Evolutionary conservation across 768 basidiomycete genomes (phyloP), one percentile per base, ranked within the genome.

Genomic region (Agaricus blazei): DNA sequence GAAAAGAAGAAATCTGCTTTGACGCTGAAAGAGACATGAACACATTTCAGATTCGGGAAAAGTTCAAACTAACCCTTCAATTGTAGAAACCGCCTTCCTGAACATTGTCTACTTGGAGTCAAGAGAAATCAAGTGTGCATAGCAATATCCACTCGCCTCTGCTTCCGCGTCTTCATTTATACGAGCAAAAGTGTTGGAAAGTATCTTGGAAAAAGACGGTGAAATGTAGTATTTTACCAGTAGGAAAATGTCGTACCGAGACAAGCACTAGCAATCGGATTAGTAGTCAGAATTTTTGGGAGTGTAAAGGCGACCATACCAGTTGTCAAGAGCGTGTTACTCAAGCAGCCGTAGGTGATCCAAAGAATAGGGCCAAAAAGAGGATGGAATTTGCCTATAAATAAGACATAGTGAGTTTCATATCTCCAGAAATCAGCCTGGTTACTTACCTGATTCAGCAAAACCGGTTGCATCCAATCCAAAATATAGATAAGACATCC

Each of bases 401-500:
- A 24, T 38, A 26, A 11, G 29, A 37, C 14, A 37, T 47, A 15
- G 36, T 51, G 9, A 28, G 27, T 41, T 7, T 31, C 4, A 36
- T 29, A 3, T 19, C 3, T 1, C 12, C 12, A 31, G 19, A 51
- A 8, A 12, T 23, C 24, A 23, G 51, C 6, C 34, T 37, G 24
- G 14, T 26, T 26, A 80, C 88, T 64, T 56, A 92, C 93, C 79
- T 24, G 94, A 83, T 64, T 75, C 76, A 60, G 90, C 82, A 63
- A 98, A 97, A 3, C 95, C 95, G 46, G 77, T 83, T 0, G 93
- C 92, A 69, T 98, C 96, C 5, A 98, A 78, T n/a, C 96, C 96
- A 64, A 98, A 98, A 82, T 83, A 92, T 9, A 94, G 68, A 64
- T 95, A 90, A 24, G 95, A 77, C 85, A 97, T 90, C 92, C 93